phyloP scores from a whole-genome alignment of 169 alveolate genomes.

The Cryptosporidium xiaoi region DNA sequence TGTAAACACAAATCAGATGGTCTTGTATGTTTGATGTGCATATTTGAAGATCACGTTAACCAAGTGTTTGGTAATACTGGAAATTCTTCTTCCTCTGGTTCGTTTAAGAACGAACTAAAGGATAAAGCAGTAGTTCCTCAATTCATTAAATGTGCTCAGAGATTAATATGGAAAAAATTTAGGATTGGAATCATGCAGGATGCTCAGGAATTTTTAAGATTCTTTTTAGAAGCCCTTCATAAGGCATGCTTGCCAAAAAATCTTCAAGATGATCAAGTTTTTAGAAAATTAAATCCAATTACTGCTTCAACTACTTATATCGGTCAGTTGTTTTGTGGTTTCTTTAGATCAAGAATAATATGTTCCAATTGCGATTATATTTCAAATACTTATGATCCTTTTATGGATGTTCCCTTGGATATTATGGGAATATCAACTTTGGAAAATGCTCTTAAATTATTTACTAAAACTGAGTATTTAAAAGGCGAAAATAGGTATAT shows the following conservation, averaged over 20 bases:
- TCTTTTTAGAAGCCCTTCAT: conserved; percentile 77
- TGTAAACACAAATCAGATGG: conserved; percentile 32
- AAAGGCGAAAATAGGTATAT: conserved; percentile 78
- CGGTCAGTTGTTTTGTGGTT: conserved; percentile 80
- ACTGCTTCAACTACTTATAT: conserved; percentile 77
- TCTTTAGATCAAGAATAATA: conserved; percentile 77
- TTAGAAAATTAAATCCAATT: conserved; percentile 75
- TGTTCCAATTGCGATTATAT: conserved; percentile 75
- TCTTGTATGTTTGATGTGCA: conserved; percentile 77
- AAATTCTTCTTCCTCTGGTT: conserved; percentile 5
- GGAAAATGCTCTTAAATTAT: conserved; percentile 78
- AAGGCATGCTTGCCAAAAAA: conserved; percentile 71
- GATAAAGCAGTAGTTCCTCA: conserved; percentile 34
- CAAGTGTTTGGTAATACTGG: conserved; percentile 41
- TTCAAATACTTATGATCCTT: conserved; percentile 77
- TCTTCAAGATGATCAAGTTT: conserved; percentile 41
- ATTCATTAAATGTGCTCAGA: conserved; percentile 74
- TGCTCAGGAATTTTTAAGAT: conserved; percentile 81
- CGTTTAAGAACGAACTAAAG: conserved; percentile 6
- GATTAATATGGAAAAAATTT: conserved; percentile 76
- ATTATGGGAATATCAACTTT: conserved; percentile 75
- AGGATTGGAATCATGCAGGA: conserved; percentile 80
- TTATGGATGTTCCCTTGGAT: conserved; percentile 79
- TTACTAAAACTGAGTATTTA: conserved; percentile 76
- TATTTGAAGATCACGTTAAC: conserved; percentile 79